Evolutionary conservation across 352 stramenopile species (phyloP).

Genomic region (Halophytophthora batemanensis): DNA sequence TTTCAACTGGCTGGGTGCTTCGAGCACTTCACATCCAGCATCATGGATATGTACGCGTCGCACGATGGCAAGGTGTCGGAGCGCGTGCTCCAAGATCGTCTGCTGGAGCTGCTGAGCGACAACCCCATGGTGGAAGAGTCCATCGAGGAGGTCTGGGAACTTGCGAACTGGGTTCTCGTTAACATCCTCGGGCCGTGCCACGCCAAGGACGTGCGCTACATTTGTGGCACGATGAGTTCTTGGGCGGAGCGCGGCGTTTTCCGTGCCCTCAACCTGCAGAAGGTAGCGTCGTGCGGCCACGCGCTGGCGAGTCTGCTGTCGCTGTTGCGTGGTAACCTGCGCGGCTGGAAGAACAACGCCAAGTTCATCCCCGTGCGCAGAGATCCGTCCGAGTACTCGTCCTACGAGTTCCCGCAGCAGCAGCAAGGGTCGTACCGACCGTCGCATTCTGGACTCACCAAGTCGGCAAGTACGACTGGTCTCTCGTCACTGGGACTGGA

Average conservation of each 20-base stretch:
- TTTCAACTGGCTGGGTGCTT: slow-evolving; percentile 98
- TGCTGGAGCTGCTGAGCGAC: slow-evolving; percentile 77
- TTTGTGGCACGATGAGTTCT: slow-evolving; percentile 80
- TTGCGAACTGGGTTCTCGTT: slow-evolving; percentile 93
- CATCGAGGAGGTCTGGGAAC: slow-evolving; percentile 97
- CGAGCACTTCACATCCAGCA: slow-evolving; percentile 85
- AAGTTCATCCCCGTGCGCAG: slow-evolving; percentile 84
- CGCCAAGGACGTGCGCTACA: slow-evolving; percentile 92
- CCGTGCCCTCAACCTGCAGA: slow-evolving; percentile 72
- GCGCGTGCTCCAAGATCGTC: slow-evolving; percentile 72
- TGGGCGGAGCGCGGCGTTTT: slow-evolving; percentile 80
- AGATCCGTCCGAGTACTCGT: slow-evolving; percentile 79
- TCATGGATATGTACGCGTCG: slow-evolving; percentile 69
- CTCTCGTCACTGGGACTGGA: slow-evolving; percentile 71
- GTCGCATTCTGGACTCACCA: slow-evolving; percentile 56
- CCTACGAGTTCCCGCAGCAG: slow-evolving; percentile 78
- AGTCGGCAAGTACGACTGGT: slow-evolving; percentile 86
- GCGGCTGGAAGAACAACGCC: slow-evolving; percentile 70
- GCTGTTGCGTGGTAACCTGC: slow-evolving; percentile 63
- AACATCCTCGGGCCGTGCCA: slow-evolving; percentile 95
- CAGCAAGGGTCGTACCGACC: slow-evolving; percentile 34
- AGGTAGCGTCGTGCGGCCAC: slow-evolving; percentile 55
- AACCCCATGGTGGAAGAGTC: slow-evolving; percentile 87
- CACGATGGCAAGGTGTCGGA: slow-evolving; percentile 60
- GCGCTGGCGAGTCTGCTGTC: slow-evolving; percentile 72